Evolutionary conservation across 306 rosid genomes (phyloP), one percentile per base, ranked within the genome.

Genomic region (Begonia fuchsioides): DNA sequence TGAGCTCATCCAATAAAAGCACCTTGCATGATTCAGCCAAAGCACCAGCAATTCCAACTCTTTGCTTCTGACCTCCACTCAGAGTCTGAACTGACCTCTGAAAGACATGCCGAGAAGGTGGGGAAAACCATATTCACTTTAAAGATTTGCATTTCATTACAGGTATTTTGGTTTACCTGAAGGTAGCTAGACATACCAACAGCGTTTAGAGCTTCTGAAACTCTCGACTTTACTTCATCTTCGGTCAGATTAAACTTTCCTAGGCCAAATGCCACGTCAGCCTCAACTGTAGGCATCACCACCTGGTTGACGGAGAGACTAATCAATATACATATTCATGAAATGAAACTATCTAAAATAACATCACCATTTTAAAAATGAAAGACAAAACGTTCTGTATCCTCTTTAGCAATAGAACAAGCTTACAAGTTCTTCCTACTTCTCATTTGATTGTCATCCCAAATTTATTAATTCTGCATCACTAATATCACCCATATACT

Each of bases 41-140:
- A 73, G 93, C 93, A 67, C 93, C 93, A 11, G 95, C 95, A 54
- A 81, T 81, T 61, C 93, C 95, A 55, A 85, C 82, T 66, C 95
- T 81, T 66, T 85, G 93, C 64, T 85, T 85, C 78, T 85, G 95
- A 66, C 95, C 93, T 44, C 95, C 93, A 53, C 95, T 85, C 13
- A 85, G 78, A 44, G 87, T 77, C 70, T 85, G 95, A 54, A 81
- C 93, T 49, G 95, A 78, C 72, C 95, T 71, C 95, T 85, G 67
- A 60, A 17, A 45, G 68, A 54, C 32, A 56, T 52, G 45, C 60
- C 57, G 39, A 52, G 38, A 38, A 5, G 12, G 12, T 11, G 15
- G 38, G 17, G 13, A 13, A 45, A 38, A 46, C n/a, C n/a, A 26
- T 4, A 26, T 26, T 5, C 35, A 26, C 35, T 26, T 8, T 4